Percentiles rank a stretch among this genome's conserved stretches.
These are phyloP conservation scores for Cladorrhinum sp. DNA, from an alignment of 2,329 filamentous ascomycete species.

Conservation along the genomic window DNA sequence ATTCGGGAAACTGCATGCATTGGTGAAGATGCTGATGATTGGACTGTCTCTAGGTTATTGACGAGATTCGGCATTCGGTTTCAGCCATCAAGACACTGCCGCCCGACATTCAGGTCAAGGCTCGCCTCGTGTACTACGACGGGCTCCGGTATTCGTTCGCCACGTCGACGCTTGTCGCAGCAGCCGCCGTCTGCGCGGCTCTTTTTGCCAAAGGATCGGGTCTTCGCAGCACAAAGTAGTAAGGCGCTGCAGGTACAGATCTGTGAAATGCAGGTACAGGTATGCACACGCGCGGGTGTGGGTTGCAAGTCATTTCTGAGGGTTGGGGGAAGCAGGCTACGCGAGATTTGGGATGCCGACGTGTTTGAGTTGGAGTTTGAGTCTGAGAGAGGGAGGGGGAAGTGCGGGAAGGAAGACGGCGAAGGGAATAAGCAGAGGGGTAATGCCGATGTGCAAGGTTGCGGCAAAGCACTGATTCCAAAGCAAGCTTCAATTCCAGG, in stretches of 20 bases:
- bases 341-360: too few species aligned
- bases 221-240: constrained; percentile 31
- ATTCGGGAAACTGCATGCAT: not conserved
- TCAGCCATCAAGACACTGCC: constrained; percentile 53
- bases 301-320: not conserved
- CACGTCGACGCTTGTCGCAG: constrained; percentile 50
- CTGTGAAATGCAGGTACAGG: not conserved
- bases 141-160: constrained; percentile 56
- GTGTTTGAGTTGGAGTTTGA: not conserved
- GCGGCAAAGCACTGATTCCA: not conserved
- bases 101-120: constrained; percentile 53
- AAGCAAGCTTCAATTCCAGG: not conserved
- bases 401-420: not conserved
- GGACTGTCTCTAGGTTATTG: constrained; percentile 49
- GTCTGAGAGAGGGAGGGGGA: not conserved
- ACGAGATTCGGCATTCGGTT: constrained; percentile 60
- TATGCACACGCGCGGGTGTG: not conserved
- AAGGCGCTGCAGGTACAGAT: not conserved
- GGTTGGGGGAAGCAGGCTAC: too few species aligned
- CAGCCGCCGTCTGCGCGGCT: constrained; percentile 46
- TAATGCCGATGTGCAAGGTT: not conserved
- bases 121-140: constrained; percentile 57
- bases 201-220: constrained; percentile 41
- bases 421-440: not conserved
- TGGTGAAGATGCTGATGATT: constrained; percentile 11